A percentile compares a stretch with the other conserved stretches of the same genome.
These are phyloP conservation scores for Rhodofomes roseus DNA, from an alignment of 1,284 basidiomycete species.

Conservation along the genomic window DNA sequence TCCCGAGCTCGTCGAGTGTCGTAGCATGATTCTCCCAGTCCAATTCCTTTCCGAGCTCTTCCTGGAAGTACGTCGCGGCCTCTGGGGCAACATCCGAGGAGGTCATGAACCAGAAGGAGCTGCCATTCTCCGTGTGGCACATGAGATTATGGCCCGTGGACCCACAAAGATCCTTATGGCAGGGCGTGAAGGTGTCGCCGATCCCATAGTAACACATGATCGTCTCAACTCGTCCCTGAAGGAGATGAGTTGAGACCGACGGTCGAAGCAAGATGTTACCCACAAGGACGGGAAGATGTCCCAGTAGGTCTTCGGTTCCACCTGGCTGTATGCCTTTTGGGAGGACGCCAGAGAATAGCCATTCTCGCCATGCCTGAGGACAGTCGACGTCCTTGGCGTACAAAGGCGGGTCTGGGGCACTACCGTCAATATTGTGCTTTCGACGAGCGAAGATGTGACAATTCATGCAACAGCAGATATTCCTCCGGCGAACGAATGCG, in stretches of 20 bases:
- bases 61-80: slow-evolving; percentile 57
- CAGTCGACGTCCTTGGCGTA: slow-evolving; percentile 76
- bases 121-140: slow-evolving; percentile 68
- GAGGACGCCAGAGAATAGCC: slow-evolving; percentile 47
- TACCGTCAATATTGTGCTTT: neutral
- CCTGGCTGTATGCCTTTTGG: slow-evolving; percentile 48
- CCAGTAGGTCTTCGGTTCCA: slow-evolving; percentile 50
- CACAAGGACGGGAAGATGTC: slow-evolving; percentile 46
- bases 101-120: slow-evolving; percentile 83
- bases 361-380: slow-evolving; percentile 57
- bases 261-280: slow-evolving; percentile 10
- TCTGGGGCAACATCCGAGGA: slow-evolving; percentile 45
- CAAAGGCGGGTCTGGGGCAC: slow-evolving; percentile 47
- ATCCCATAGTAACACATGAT: slow-evolving; percentile 78
- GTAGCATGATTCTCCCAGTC: slow-evolving; percentile 68
- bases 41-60: slow-evolving; percentile 50
- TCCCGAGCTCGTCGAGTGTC: slow-evolving; percentile 56
- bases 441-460: neutral
- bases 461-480: too few relatives aligned
- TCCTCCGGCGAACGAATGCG: too few relatives aligned
- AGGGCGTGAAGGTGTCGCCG: slow-evolving; percentile 72
- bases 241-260: neutral
- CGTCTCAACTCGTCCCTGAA: slow-evolving; percentile 58
- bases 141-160: slow-evolving; percentile 80
- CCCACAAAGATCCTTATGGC: slow-evolving; percentile 76